Evolutionary conservation across 1,284 basidiomycete genomes (phyloP), one percentile per base, ranked within the genome.

Genomic region (Ustilago nuda): DNA sequence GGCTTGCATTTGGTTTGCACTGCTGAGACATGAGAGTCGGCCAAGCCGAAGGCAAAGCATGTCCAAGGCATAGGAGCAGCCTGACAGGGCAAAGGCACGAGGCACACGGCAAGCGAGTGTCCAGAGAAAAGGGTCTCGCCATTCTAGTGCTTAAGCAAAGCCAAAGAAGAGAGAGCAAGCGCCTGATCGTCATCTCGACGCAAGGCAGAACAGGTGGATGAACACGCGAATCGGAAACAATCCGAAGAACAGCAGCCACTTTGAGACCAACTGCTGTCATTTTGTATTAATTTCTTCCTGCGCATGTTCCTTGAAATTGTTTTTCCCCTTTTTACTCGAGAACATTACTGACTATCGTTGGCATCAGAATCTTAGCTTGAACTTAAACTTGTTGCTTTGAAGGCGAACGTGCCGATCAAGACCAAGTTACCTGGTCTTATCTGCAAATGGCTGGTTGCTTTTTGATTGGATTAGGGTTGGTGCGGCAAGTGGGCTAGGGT

Each of bases 1-100:
- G 60, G 60, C 60, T 55, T 61, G 60, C 60, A 61, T 46, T n/a
- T 9, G 17, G 48, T 1, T 48, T 30, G 27, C 35, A 54, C 33
- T 33, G 51, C 46, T 41, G 12, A 15, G 37, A 51, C 12, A 54
- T 32, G 33, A 19, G 52, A n/a, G 33, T 27, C 51, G 51, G 51
- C 51, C 51, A 53, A 33, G 51, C 51, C 32, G 32, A 53, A 53
- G 32, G 51, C 51, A 35, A 11, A 35, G 17, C 15, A 23, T 12
- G 11, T 39, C 6, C n/a, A 59, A 51, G 27, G 27, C 37, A 57
- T 46, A 58, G 46, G 35, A 58, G n/a, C 46, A 48, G 46, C 46
- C 46, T 23, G 1, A 13, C 11, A 50, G 4, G 23, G 48, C 15
- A 5, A 11, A 50, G 48, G 30, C 48, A 50, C 48, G 30, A 27